A percentile compares a stretch with the other conserved stretches of the same genome.
Evolutionary conservation across 2,329 filamentous ascomycete genomes (phyloP).

Genomic region (Dactylellina haptotyla): DNA sequence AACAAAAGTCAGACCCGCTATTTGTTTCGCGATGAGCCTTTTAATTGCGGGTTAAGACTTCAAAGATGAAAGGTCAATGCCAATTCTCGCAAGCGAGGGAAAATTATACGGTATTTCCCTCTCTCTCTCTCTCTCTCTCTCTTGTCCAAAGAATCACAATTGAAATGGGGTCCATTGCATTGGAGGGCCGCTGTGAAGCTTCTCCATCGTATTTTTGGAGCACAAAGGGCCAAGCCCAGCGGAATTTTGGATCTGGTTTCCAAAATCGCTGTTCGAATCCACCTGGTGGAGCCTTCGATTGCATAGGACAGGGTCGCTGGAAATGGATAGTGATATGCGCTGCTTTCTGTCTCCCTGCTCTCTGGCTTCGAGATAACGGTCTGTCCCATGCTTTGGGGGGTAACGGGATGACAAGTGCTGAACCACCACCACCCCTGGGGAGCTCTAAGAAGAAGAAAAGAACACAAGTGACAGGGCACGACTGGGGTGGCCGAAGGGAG

Average conservation of each 20-base stretch:
- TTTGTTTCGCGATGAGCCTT: conserved; percentile 51
- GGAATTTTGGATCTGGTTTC: conserved; percentile 54
- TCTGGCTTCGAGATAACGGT: conserved; percentile 48
- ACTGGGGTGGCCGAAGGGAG: conserved; percentile 2
- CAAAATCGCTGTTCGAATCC: conserved; percentile 49
- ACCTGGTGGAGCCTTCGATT: conserved; percentile 42
- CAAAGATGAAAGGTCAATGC: conserved; percentile 12
- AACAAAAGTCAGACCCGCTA: conserved; percentile 28
- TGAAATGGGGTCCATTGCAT: background rate
- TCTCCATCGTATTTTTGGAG: conserved; percentile 20
- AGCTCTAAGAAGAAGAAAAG: conserved; percentile 37
- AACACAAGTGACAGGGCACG: conserved; percentile 18
- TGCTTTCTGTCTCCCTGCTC: conserved; percentile 23
- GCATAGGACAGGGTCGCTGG: conserved; percentile 39
- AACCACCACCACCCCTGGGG: conserved; percentile 40
- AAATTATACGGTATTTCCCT: background rate
- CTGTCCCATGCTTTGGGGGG: conserved; percentile 19
- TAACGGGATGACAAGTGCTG: conserved; percentile 16
- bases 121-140: background rate
- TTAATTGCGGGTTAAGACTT: conserved; percentile 28
- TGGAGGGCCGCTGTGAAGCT: conserved; percentile 9
- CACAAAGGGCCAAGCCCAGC: conserved; percentile 36
- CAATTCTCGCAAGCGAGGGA: conserved; percentile 4
- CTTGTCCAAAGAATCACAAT: conserved; percentile 17
- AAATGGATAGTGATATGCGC: conserved; percentile 31